phyloP scores from a whole-genome alignment of 805 yeast species.

The Teunomyces atbi region DNA sequence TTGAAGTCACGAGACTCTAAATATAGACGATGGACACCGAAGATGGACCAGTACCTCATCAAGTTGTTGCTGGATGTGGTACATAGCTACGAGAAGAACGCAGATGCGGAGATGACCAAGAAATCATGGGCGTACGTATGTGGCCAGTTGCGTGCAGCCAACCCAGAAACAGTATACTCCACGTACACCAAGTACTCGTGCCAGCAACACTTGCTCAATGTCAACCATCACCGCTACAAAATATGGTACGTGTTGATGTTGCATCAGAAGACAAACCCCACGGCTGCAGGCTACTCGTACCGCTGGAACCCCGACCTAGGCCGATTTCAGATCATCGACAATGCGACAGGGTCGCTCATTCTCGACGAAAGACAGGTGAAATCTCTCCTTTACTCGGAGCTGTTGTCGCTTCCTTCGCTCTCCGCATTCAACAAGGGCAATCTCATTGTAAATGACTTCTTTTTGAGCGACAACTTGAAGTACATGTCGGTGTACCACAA shows the following conservation, averaged over 20 bases:
- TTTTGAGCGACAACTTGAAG: slow-evolving; percentile 30
- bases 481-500: slow-evolving; percentile 40
- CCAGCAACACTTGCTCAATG: slow-evolving; percentile 37
- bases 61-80: slow-evolving; percentile 35
- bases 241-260: slow-evolving; percentile 35
- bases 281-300: slow-evolving; percentile 25
- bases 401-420: slow-evolving; percentile 29
- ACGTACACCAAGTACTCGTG: slow-evolving; percentile 41
- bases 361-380: slow-evolving; percentile 32
- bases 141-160: slow-evolving; percentile 33
- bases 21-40: slow-evolving; percentile 38
- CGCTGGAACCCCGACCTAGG: slow-evolving; percentile 38
- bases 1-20: slow-evolving; percentile 35
- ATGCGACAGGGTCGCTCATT: slow-evolving; percentile 20
- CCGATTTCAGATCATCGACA: slow-evolving; percentile 31
- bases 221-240: slow-evolving; percentile 34
- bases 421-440: slow-evolving; percentile 30
- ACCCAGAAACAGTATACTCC: slow-evolving; percentile 40
- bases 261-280: slow-evolving; percentile 22
- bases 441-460: slow-evolving; percentile 35
- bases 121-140: slow-evolving; percentile 38
- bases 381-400: slow-evolving; percentile 29
- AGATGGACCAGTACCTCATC: slow-evolving; percentile 34
- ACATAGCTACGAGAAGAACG: slow-evolving; percentile 31
- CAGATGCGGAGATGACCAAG: slow-evolving; percentile 32